phyloP scores from a whole-genome alignment of 75 land plant genomes.

The Larix kaempferi region DNA sequence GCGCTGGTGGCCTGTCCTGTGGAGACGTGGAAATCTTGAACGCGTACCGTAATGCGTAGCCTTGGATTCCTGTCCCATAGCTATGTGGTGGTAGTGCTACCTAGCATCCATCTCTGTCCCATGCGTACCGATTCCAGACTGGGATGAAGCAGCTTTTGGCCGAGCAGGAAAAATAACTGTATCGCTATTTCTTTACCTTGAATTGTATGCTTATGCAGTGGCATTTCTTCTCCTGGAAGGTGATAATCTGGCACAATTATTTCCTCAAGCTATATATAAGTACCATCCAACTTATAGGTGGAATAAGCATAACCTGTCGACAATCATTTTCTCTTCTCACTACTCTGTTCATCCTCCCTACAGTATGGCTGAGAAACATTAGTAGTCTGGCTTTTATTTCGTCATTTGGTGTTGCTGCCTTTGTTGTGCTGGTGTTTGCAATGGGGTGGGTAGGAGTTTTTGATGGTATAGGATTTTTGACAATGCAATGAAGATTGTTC shows the following conservation, averaged over 20 bases:
- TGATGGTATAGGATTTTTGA: slow-evolving; percentile 34
- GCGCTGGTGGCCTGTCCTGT: no score
- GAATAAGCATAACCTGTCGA: slow-evolving; percentile 1
- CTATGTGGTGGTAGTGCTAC: no score
- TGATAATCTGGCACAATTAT: slow-evolving; percentile 66
- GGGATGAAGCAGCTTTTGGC: slow-evolving; percentile 81
- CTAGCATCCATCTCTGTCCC: no score
- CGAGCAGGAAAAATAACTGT: slow-evolving; percentile 40
- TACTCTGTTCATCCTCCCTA: slow-evolving; percentile 18
- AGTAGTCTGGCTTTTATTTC: slow-evolving; percentile 31
- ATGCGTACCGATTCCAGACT: no score
- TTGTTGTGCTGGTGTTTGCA: slow-evolving; percentile 16
- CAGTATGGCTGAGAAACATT: slow-evolving; percentile 32
- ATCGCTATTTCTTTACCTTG: slow-evolving; percentile 45
- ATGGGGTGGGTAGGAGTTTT: slow-evolving; percentile 27
- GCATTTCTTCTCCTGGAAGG: slow-evolving; percentile 82
- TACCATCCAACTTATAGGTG: neutral
- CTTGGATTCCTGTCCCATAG: no score
- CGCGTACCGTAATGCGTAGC: no score
- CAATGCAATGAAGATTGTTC: no score
- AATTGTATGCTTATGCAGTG: slow-evolving; percentile 55
- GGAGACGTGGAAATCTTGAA: no score
- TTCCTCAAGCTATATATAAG: slow-evolving; percentile 33
- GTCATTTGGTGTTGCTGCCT: slow-evolving; percentile 40
- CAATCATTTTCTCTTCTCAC: slow-evolving; percentile 18